Evolutionary conservation across 352 stramenopile species (phyloP).

Genomic region (Phytophthora hibernalis): DNA sequence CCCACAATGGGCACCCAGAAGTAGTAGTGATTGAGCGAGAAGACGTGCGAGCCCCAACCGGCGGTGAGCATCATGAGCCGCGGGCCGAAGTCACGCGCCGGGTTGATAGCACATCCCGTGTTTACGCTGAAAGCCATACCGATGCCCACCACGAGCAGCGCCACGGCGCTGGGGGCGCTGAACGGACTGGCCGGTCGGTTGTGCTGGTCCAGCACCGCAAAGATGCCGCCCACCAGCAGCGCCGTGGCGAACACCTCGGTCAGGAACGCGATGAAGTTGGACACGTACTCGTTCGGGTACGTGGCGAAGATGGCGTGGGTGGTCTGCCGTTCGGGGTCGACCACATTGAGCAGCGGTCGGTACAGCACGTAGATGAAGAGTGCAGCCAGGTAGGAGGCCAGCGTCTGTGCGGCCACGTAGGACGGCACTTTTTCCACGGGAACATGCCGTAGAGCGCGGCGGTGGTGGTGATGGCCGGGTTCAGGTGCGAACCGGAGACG

Average conservation of each 20-base stretch:
- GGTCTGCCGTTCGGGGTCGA: slow-evolving; percentile 49
- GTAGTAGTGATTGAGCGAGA: slow-evolving; percentile 55
- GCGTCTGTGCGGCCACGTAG: slow-evolving; percentile 52
- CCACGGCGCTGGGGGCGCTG: slow-evolving; percentile 43
- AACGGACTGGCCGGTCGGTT: slow-evolving; percentile 52
- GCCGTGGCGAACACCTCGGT: slow-evolving; percentile 59
- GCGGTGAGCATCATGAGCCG: slow-evolving; percentile 49
- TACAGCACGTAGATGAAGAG: slow-evolving; percentile 62
- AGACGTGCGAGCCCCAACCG: slow-evolving; percentile 56
- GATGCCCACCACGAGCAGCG: slow-evolving; percentile 59
- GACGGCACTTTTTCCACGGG: slow-evolving; percentile 60
- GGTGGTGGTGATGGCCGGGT: slow-evolving; percentile 48
- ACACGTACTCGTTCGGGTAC: slow-evolving; percentile 52
- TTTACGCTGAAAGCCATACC: slow-evolving; percentile 69
- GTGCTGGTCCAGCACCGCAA: slow-evolving; percentile 53
- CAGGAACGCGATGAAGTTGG: slow-evolving; percentile 49
- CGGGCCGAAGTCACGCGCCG: slow-evolving; percentile 63
- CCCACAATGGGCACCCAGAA: slow-evolving; percentile 65
- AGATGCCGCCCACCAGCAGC: slow-evolving; percentile 56
- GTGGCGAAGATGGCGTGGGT: slow-evolving; percentile 58
- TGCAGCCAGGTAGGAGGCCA: slow-evolving; percentile 55
- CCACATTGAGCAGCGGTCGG: slow-evolving; percentile 49
- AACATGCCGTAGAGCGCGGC: slow-evolving; percentile 41
- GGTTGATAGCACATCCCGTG: slow-evolving; percentile 65
- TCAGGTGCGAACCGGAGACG: slow-evolving; percentile 54